Evolutionary conservation across 2,329 filamentous ascomycete species (phyloP).

Genomic region (Chaetothyriales sp.): DNA sequence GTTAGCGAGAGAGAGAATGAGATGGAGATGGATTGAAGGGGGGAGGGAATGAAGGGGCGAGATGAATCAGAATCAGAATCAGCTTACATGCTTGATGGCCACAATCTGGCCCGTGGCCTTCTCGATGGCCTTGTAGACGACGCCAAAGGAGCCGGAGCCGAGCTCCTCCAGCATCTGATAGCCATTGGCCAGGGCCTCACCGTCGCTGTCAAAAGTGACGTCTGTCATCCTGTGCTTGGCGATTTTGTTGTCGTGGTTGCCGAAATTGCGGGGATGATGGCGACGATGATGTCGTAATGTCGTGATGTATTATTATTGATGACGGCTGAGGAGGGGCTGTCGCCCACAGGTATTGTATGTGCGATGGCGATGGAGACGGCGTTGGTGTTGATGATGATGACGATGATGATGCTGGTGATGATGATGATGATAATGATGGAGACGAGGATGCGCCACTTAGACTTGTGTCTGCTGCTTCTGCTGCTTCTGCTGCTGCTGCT

Average conservation of each 20-base stretch:
- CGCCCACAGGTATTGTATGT: neutral
- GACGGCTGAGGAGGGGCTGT: neutral
- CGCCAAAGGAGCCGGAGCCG: slow-evolving; percentile 88
- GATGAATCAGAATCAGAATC: neutral
- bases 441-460: neutral
- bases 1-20: neutral
- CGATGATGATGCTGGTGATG: neutral
- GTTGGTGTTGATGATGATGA: too few species aligned
- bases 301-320: neutral
- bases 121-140: slow-evolving; percentile 94
- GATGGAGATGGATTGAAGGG: too few species aligned
- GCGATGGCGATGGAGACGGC: too few species aligned
- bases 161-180: slow-evolving; percentile 95
- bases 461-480: neutral
- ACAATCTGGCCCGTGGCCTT: slow-evolving; percentile 80
- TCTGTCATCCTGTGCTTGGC: slow-evolving; percentile 2
- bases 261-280: neutral
- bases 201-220: slow-evolving; percentile 10
- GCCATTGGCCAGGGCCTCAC: slow-evolving; percentile 40
- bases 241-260: neutral
- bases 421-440: neutral
- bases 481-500: neutral
- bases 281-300: neutral
- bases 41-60: neutral
- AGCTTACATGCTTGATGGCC: slow-evolving; percentile 81